These are phyloP conservation scores for Cyberlindnera subsufficiens DNA, from an alignment of 805 yeast species.

Conservation along the genomic window DNA sequence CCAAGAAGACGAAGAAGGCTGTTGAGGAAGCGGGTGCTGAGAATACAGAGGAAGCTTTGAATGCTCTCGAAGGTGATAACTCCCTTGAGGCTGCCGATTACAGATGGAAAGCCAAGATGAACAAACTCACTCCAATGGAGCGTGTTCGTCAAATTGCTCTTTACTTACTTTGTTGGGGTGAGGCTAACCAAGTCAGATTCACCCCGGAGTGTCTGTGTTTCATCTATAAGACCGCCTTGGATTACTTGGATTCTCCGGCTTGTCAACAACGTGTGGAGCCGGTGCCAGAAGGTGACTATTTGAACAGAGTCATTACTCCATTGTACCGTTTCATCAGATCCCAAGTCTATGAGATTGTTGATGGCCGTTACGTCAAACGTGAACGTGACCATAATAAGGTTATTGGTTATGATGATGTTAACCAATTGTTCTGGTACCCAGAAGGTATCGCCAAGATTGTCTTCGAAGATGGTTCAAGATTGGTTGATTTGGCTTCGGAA, in stretches of 20 bases:
- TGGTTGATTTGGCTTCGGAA: conserved; percentile 82
- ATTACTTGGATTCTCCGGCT: conserved; percentile 81
- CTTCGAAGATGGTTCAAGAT: conserved; percentile 86
- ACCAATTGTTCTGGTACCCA: conserved; percentile 98
- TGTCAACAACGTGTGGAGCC: conserved; percentile 85
- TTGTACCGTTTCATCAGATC: conserved; percentile 72
- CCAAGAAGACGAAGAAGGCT: conserved; percentile 69
- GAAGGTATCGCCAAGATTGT: conserved; percentile 94
- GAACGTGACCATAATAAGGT: conserved; percentile 78
- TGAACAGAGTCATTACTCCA: conserved; percentile 91
- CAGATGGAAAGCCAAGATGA: conserved; percentile 83
- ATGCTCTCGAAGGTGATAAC: conserved; percentile 75
- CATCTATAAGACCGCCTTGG: conserved; percentile 91
- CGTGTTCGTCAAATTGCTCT: conserved; percentile 74
- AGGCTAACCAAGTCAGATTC: conserved; percentile 91
- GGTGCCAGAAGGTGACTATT: conserved; percentile 82
- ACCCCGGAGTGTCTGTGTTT: conserved; percentile 86
- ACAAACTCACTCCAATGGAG: conserved; percentile 64
- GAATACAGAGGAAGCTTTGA: conserved; percentile 50
- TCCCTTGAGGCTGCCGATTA: conserved; percentile 77
- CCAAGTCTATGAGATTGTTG: conserved; percentile 75
- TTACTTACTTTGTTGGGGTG: conserved; percentile 81
- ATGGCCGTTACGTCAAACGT: conserved; percentile 79
- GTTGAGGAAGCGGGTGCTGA: conserved; percentile 57
- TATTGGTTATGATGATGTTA: conserved; percentile 95